Conservation (phyloP, 2,329 filamentous ascomycete species). For the Scedosporium minutisporum region DNA sequence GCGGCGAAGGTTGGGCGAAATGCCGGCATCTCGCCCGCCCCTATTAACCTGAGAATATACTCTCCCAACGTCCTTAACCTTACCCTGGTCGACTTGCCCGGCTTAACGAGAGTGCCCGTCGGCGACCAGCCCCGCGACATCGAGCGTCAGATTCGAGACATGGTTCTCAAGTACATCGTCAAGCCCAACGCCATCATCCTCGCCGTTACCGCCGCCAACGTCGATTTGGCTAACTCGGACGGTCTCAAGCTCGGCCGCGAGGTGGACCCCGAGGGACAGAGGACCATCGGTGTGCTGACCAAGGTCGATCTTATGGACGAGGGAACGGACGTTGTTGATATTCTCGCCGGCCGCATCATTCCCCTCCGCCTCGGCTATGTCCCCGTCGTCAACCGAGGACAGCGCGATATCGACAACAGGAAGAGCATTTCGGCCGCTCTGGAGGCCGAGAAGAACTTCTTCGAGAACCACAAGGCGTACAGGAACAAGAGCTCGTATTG, state of each 20-base stretch:
- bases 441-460: conserved; percentile 92
- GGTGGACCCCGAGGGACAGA: conserved; percentile 93
- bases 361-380: conserved; percentile 91
- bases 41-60: conserved; percentile 97
- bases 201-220: conserved; percentile 92
- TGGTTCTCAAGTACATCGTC: conserved; percentile 97
- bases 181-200: conserved; percentile 98
- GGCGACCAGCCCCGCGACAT: conserved; percentile 96
- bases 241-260: conserved; percentile 92
- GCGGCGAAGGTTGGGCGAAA: conserved; percentile 94
- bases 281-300: conserved; percentile 95
- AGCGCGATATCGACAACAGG: conserved; percentile 97
- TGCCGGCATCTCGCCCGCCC: conserved; percentile 88
- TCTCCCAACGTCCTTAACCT: conserved; percentile 96
- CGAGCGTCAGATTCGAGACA: conserved; percentile 90
- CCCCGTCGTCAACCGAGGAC: conserved; percentile 93
- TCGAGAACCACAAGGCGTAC: conserved; percentile 97
- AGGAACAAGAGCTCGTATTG: conserved; percentile 98
- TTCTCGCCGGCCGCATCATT: conserved; percentile 94
- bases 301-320: conserved; percentile 99
- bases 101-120: conserved; percentile 91
- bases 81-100: conserved; percentile 91
- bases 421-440: conserved; percentile 85
- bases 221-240: conserved; percentile 97
- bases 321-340: conserved; percentile 96